Base-by-base conservation (phyloP, 768 basidiomycete genomes). In the Naematelia aurantialba region DNA sequence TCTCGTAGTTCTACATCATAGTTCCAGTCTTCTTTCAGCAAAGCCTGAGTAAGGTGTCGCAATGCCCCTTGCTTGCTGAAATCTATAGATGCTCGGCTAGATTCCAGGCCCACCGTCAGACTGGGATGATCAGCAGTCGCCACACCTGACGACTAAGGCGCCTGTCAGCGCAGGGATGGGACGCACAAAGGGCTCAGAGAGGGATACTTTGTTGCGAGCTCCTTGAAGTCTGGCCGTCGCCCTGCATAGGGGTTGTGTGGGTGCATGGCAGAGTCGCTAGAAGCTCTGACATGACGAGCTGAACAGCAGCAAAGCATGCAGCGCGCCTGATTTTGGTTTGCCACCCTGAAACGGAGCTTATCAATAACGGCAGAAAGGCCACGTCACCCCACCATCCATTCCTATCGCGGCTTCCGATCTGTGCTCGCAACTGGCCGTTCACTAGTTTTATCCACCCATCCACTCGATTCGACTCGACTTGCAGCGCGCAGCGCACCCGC, bases 41-140 rank as follows among this genome's bases (percentile, higher is more conserved):
- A 80, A 0, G 88, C 88, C 66, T 87, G 81, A 1, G 93, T 94
- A 64, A 96, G 79, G 45, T 84, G 81, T 69, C 93, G 82, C 73
- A 89, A 85, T 2, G 88, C 85, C 1, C 72, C 72, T n/a, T 83
- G 81, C 69, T 88, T 80, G 67, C 85, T 83, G 72, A 91, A 97
- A 73, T 96, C 83, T 58, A 96, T 86, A 0, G 81, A 82, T 2
- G 77, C 73, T 62, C 58, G 64, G n/a, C 45, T 70, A 24, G 34
- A 39, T 17, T 13, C 66, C 2, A 60, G 60, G 1, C 56, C 57
- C 4, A 61, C 29, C 22, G 51, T 64, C 1, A 69, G 68, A 53
- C 70, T 69, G 29, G 5, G 17, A 1, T 42, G 21, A 21, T 58
- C 26, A 53, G 59, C 42, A 34, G 8, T 30, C 14, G 21, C n/a